Percentiles rank a stretch among this genome's conserved stretches.
These are phyloP conservation scores for Cystobasidium slooffiae DNA, from an alignment of 1,284 basidiomycete genomes.

Conservation along the genomic window DNA sequence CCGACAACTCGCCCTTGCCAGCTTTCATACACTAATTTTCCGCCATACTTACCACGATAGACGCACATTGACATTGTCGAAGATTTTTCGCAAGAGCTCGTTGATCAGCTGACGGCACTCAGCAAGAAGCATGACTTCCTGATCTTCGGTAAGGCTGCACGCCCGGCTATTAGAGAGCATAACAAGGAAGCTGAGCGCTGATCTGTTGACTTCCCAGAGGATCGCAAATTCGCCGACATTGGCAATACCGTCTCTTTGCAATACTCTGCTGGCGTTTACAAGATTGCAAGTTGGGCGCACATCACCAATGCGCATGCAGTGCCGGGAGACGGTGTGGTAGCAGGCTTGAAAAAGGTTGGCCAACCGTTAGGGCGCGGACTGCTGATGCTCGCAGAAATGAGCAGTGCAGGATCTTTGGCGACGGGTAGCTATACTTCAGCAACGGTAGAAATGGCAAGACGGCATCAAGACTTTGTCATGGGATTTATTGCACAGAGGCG, in stretches of 20 bases:
- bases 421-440: conserved; percentile 81
- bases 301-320: conserved; percentile 92
- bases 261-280: conserved; percentile 90
- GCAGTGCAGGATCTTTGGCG: conserved; percentile 83
- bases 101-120: conserved; percentile 72
- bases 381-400: conserved; percentile 95
- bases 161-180: no score
- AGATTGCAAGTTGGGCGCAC: conserved; percentile 94
- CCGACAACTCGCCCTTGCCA: not conserved
- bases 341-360: conserved; percentile 84
- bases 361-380: conserved; percentile 82
- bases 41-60: conserved; percentile 59
- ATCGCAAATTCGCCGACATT: conserved; percentile 99
- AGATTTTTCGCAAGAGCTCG: conserved; percentile 80
- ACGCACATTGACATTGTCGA: conserved; percentile 96
- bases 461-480: conserved; percentile 81
- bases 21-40: not conserved
- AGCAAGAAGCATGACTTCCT: conserved; percentile 86
- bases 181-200: not conserved
- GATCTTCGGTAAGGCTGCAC: conserved; percentile 70
- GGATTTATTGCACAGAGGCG: conserved; percentile 91
- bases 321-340: conserved; percentile 90
- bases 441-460: conserved; percentile 83
- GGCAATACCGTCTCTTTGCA: conserved; percentile 96
- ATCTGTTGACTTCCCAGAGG: conserved; percentile 61